These are phyloP conservation scores for Candida maris DNA, from an alignment of 805 yeast species.

Conservation along the genomic window DNA sequence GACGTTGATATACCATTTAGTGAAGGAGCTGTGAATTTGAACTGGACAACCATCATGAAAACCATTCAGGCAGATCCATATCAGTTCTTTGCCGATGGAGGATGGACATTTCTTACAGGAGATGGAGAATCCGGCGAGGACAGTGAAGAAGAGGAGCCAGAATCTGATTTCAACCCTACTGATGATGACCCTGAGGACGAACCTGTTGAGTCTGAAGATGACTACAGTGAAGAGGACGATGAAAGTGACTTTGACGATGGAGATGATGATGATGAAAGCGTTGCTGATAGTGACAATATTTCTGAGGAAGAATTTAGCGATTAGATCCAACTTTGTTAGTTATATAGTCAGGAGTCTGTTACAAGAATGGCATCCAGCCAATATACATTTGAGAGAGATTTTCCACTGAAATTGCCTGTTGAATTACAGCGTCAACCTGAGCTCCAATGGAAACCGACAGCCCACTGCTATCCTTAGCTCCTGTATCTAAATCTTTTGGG, in stretches of 20 bases:
- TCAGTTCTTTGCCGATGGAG: constrained; percentile 90
- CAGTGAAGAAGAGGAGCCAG: constrained; percentile 65
- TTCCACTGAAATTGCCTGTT: constrained; percentile 70
- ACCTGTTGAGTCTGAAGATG: constrained; percentile 36
- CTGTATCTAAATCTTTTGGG: constrained; percentile 47
- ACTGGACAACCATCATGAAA: constrained; percentile 95
- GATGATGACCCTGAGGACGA: constrained; percentile 62
- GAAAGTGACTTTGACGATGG: constrained; percentile 24
- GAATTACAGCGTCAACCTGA: constrained; percentile 85
- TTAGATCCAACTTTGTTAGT: constrained; percentile 4
- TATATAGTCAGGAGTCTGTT: constrained; percentile 6
- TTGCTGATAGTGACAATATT: constrained; percentile 27
- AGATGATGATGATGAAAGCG: constrained; percentile 22
- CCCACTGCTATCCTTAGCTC: constrained; percentile 43
- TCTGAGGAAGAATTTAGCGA: constrained; percentile 33
- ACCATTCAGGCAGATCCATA: constrained; percentile 89
- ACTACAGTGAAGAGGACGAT: constrained; percentile 22
- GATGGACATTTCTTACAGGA: constrained; percentile 92
- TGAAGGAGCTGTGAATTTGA: constrained; percentile 93
- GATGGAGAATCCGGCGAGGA: constrained; percentile 76
- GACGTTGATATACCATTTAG: constrained; percentile 94
- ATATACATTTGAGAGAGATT: constrained; percentile 82
- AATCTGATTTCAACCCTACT: constrained; percentile 57
- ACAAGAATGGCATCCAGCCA: constrained; percentile 86
- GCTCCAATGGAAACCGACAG: constrained; percentile 87